Percentiles rank a stretch among this genome's conserved stretches.
Evolutionary conservation across 495 filamentous ascomycete genomes (phyloP).

Genomic region (Penicillium robsamsonii): DNA sequence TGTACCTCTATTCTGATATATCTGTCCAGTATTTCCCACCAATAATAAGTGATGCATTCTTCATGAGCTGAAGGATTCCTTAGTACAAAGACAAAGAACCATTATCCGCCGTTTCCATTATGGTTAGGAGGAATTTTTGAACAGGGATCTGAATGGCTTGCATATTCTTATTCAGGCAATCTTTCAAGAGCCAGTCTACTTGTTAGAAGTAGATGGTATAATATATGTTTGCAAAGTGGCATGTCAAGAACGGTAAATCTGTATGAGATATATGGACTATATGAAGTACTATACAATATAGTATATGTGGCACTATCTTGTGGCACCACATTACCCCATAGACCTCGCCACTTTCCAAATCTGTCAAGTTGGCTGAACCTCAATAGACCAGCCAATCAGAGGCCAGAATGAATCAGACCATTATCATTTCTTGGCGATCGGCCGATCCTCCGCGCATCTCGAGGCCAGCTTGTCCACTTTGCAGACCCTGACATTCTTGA

Average conservation of each 20-base stretch:
- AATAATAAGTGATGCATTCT: background rate
- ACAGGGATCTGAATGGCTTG: background rate
- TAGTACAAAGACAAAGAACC: background rate
- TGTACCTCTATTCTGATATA: too few species aligned
- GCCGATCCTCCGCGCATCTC: conserved; percentile 16
- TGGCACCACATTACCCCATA: background rate
- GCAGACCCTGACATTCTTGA: conserved; percentile 8
- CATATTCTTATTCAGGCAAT: background rate
- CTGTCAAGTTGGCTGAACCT: background rate
- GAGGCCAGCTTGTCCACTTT: conserved; percentile 25
- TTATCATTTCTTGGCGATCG: conserved; percentile 18
- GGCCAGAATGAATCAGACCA: conserved; percentile 1
- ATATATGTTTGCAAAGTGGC: background rate
- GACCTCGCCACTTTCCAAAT: conserved; percentile 1
- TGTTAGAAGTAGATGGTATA: background rate
- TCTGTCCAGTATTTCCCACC: too few species aligned
- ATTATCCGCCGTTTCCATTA: background rate
- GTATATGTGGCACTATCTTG: background rate
- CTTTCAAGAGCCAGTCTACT: background rate
- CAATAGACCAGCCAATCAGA: conserved; percentile 3
- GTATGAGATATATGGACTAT: background rate
- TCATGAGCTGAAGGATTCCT: background rate
- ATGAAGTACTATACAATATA: background rate
- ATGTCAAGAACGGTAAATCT: background rate
- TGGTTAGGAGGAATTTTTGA: background rate